These are phyloP conservation scores for Dryas drummondii DNA, from an alignment of 306 rosid species.

Conservation along the genomic window DNA sequence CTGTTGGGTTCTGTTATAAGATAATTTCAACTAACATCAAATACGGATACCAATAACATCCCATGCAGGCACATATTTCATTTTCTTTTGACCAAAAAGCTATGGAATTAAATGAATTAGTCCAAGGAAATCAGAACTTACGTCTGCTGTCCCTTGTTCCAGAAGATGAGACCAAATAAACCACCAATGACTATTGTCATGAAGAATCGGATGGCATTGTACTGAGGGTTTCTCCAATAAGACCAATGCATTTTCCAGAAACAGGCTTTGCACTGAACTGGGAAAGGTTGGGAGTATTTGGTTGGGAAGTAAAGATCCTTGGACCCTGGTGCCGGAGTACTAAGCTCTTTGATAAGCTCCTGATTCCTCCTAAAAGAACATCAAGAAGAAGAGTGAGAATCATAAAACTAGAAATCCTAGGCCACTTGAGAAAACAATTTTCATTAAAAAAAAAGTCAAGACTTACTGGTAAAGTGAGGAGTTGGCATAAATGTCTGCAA, in stretches of 20 bases:
- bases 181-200: conserved; percentile 35
- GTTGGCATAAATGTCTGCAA: conserved; percentile 37
- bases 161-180: conserved; percentile 43
- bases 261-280: conserved; percentile 44
- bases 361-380: conserved; percentile 40
- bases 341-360: conserved; percentile 36
- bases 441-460: not conserved
- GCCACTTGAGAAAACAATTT: not conserved
- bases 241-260: conserved; percentile 53
- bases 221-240: conserved; percentile 47
- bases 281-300: conserved; percentile 40
- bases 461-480: conserved; percentile 39
- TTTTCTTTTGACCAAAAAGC: not conserved
- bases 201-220: conserved; percentile 44
- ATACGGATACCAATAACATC: not conserved
- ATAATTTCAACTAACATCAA: not conserved
- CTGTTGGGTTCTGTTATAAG: conserved; percentile 30
- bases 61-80: too few species aligned
- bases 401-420: not conserved
- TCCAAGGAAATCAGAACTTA: conserved; percentile 16
- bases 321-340: conserved; percentile 39
- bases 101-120: not conserved
- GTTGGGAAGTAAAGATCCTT: conserved; percentile 42
- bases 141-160: conserved; percentile 47
- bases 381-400: not conserved